These are phyloP conservation scores for Fusarium circinatum DNA, from an alignment of 2,329 filamentous ascomycete species.

Conservation along the genomic window DNA sequence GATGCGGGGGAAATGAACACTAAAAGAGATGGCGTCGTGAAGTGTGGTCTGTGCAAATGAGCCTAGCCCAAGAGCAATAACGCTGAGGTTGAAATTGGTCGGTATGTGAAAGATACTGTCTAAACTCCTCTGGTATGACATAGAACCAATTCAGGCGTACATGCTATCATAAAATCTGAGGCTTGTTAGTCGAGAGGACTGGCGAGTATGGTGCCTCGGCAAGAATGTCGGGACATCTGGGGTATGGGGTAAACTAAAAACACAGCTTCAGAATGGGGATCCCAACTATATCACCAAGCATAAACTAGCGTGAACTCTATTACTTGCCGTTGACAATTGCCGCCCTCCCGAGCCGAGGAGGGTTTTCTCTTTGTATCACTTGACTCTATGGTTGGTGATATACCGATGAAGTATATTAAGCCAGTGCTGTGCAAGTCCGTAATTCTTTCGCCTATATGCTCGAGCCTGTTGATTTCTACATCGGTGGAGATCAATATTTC, in stretches of 20 bases:
- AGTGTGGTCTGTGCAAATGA: not conserved
- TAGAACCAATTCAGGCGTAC: too few species aligned
- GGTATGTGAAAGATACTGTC: rapidly evolving
- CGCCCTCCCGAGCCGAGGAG: not conserved
- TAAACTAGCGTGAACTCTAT: not conserved
- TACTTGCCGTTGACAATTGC: not conserved
- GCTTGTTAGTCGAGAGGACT: not conserved
- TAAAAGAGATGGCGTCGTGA: rapidly evolving
- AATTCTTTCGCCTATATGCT: too few species aligned
- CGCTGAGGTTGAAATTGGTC: rapidly evolving
- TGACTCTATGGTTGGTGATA: not conserved
- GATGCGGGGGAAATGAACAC: not conserved
- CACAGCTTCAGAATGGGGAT: not conserved
- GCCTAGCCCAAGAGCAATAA: not conserved
- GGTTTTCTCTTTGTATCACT: not conserved
- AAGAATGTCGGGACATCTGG: not conserved
- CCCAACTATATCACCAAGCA: not conserved
- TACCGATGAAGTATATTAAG: not conserved
- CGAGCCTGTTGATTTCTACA: too few species aligned
- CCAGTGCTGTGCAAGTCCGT: too few species aligned
- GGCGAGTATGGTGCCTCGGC: not conserved
- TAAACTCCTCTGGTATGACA: rapidly evolving
- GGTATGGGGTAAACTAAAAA: not conserved
- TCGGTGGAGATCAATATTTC: rapidly evolving
- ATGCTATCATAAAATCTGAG: rapidly evolving